Percentiles rank a stretch among this genome's conserved stretches.
These are phyloP conservation scores for Schwanniomyces yamadae DNA, from an alignment of 805 yeast genomes.

Conservation along the genomic window DNA sequence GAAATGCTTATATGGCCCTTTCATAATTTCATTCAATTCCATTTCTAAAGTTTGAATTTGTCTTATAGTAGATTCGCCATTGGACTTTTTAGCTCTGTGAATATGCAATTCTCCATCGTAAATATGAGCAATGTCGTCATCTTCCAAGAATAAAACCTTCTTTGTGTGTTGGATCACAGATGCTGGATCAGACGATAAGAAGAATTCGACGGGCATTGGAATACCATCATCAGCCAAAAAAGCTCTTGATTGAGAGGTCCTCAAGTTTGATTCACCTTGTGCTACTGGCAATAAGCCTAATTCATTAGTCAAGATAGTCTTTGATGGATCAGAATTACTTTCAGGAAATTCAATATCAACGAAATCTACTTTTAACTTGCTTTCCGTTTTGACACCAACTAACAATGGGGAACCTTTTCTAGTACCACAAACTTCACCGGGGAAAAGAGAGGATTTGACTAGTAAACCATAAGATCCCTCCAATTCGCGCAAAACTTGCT, in stretches of 20 bases:
- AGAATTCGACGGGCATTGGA: conserved; percentile 94
- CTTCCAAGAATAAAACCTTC: conserved; percentile 93
- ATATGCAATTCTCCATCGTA: conserved; percentile 98
- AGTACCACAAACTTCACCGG: conserved; percentile 94
- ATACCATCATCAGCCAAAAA: conserved; percentile 90
- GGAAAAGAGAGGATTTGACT: conserved; percentile 88
- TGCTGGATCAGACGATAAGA: conserved; percentile 94
- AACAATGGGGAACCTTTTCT: conserved; percentile 97
- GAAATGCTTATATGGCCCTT: conserved; percentile 92
- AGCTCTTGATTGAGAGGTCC: conserved; percentile 95
- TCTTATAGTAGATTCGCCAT: conserved; percentile 89
- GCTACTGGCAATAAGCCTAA: conserved; percentile 52
- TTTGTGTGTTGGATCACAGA: conserved; percentile 96
- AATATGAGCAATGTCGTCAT: conserved; percentile 97
- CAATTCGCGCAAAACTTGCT: conserved; percentile 85
- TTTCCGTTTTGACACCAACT: conserved; percentile 95
- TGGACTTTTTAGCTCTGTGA: conserved; percentile 84
- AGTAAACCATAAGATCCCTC: conserved; percentile 98
- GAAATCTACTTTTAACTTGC: conserved; percentile 93
- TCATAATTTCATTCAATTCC: conserved; percentile 97
- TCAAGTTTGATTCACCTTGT: conserved; percentile 54
- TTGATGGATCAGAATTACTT: conserved; percentile 26
- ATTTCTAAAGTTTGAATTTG: conserved; percentile 94
- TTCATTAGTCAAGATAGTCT: conserved; percentile 18
- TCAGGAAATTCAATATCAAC: conserved; percentile 98